phyloP scores from a whole-genome alignment of 2,329 filamentous ascomycete species.

The Ophiostoma angusticollis region DNA sequence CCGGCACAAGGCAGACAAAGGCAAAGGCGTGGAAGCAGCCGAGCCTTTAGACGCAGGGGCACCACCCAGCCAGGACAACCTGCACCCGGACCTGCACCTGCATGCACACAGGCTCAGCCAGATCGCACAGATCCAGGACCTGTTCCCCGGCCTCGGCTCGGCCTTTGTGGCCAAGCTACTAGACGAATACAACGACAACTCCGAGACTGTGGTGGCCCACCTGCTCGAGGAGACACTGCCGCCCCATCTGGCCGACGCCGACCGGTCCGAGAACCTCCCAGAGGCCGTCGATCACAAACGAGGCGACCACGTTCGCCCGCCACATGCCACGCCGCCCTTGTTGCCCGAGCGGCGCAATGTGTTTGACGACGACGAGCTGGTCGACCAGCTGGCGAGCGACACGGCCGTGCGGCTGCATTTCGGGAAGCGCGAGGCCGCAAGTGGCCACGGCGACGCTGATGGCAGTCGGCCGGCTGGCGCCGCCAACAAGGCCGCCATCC shows the following conservation, averaged over 20 bases:
- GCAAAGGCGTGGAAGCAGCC: constrained; percentile 36
- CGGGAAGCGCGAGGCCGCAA: constrained; percentile 53
- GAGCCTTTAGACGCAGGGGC: no score
- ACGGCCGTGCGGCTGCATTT: constrained; percentile 56
- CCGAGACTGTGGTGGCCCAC: constrained; percentile 69
- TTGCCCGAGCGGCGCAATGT: constrained; percentile 56
- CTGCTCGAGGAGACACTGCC: constrained; percentile 69
- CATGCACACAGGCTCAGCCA: constrained; percentile 75
- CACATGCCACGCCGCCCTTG: constrained; percentile 45
- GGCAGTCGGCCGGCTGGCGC: constrained; percentile 47
- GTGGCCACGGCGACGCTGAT: constrained; percentile 62
- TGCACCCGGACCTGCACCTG: constrained; percentile 45
- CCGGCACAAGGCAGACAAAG: constrained; percentile 50
- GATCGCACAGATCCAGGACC: constrained; percentile 80
- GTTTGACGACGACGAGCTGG: constrained; percentile 73
- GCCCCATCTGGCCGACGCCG: constrained; percentile 46
- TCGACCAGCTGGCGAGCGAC: constrained; percentile 54
- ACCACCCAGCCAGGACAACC: neutral
- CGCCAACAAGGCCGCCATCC: constrained; percentile 70
- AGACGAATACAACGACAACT: constrained; percentile 64
- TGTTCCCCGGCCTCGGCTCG: constrained; percentile 78
- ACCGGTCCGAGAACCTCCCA: constrained; percentile 52
- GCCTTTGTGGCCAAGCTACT: constrained; percentile 69
- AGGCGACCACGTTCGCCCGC: constrained; percentile 30
- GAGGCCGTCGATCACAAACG: constrained; percentile 17